These are phyloP conservation scores for Aeminium ludgeri DNA, from an alignment of 495 filamentous ascomycete genomes.

Conservation along the genomic window DNA sequence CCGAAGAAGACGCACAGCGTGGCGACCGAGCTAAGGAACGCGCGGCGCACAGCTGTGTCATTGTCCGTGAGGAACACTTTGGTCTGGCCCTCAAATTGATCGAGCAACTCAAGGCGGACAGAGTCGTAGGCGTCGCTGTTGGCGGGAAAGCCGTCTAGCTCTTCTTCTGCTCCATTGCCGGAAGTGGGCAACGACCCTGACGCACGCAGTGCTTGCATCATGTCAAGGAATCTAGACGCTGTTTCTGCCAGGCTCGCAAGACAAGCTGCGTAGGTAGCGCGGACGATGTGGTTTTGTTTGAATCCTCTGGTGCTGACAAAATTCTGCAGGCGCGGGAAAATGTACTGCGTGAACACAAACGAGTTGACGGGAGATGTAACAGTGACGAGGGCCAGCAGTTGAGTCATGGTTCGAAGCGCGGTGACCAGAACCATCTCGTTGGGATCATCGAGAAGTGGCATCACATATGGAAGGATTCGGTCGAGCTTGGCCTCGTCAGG, in stretches of 20 bases:
- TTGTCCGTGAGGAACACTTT: constrained; percentile 76
- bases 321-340: constrained; percentile 64
- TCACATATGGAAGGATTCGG: constrained; percentile 77
- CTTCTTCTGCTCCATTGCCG: constrained; percentile 69
- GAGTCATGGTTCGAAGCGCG: constrained; percentile 69
- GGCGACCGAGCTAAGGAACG: constrained; percentile 86
- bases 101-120: constrained; percentile 55
- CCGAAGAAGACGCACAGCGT: constrained; percentile 93
- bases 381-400: constrained; percentile 71
- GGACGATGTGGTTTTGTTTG: constrained; percentile 50
- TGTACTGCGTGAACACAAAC: constrained; percentile 87
- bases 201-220: constrained; percentile 72
- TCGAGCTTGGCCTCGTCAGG: constrained; percentile 97
- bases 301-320: constrained; percentile 43
- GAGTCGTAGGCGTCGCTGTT: constrained; percentile 75
- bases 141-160: constrained; percentile 35
- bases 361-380: constrained; percentile 89
- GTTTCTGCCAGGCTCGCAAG: constrained; percentile 84
- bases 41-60: constrained; percentile 74
- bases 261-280: constrained; percentile 82
- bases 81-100: constrained; percentile 70
- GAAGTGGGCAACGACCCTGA: constrained; percentile 65
- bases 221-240: constrained; percentile 68
- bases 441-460: constrained; percentile 62
- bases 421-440: constrained; percentile 68